Conservation (phyloP, 106 monocot species). For the Gastrodia elata region DNA sequence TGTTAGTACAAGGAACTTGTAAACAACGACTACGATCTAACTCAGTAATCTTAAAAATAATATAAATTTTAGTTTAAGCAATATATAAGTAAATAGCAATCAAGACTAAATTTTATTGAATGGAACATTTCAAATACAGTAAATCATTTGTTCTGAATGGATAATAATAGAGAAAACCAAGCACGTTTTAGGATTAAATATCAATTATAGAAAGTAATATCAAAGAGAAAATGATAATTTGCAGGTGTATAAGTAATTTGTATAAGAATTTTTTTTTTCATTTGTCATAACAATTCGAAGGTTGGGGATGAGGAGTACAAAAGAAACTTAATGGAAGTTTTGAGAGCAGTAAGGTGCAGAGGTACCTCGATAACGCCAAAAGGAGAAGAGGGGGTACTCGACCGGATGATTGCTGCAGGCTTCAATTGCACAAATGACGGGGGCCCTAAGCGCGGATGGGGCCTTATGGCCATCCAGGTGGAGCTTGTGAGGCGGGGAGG, state of each 20-base stretch:
- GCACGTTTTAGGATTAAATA: neutral
- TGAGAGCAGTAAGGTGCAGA: too few species aligned
- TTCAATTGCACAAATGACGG: too few species aligned
- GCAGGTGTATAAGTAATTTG: slow-evolving; percentile 70
- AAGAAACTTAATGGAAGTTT: too few species aligned
- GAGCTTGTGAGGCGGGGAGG: too few species aligned
- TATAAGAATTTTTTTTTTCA: too few species aligned
- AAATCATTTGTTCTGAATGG: neutral
- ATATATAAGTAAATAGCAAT: neutral
- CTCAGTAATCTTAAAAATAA: neutral
- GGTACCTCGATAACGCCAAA: too few species aligned
- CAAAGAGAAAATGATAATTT: slow-evolving; percentile 13
- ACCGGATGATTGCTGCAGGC: too few species aligned
- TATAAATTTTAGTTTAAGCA: neutral
- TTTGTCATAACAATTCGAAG: too few species aligned
- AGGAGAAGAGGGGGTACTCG: too few species aligned
- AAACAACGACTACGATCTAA: neutral
- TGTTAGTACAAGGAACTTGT: neutral
- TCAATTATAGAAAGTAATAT: neutral
- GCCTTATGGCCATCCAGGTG: too few species aligned
- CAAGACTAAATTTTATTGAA: neutral
- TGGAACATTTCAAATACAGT: slow-evolving; percentile 1
- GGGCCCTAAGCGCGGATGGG: too few species aligned
- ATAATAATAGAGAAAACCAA: neutral
- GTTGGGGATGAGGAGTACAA: too few species aligned